phyloP scores from a whole-genome alignment of 2,329 filamentous ascomycete species.

The Penicillium sp. region DNA sequence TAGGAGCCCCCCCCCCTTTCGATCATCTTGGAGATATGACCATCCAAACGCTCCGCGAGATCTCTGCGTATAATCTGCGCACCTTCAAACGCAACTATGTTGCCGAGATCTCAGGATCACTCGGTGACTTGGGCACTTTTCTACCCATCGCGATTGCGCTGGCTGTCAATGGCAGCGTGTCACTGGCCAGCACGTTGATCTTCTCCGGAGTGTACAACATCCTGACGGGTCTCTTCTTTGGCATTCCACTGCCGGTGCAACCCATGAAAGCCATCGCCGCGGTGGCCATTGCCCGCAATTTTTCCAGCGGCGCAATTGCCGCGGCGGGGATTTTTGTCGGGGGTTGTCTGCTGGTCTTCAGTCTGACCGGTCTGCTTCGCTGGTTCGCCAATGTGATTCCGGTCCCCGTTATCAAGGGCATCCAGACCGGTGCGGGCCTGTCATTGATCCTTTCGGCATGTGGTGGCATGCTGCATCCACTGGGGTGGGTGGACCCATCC shows the following conservation, averaged over 20 bases:
- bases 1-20: neutral
- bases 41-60: slow-evolving; percentile 23
- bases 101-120: slow-evolving; percentile 78
- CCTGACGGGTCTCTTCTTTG: slow-evolving; percentile 72
- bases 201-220: slow-evolving; percentile 87
- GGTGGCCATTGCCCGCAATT: slow-evolving; percentile 67
- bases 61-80: slow-evolving; percentile 47
- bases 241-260: slow-evolving; percentile 84
- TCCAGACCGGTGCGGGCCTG: slow-evolving; percentile 86
- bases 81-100: slow-evolving; percentile 54
- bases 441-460: slow-evolving; percentile 76
- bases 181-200: slow-evolving; percentile 74
- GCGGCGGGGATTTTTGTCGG: slow-evolving; percentile 78
- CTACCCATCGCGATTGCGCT: slow-evolving; percentile 85
- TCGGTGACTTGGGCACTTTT: slow-evolving; percentile 84
- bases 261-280: slow-evolving; percentile 88
- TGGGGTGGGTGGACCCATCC: slow-evolving; percentile 61
- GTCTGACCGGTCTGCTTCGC: slow-evolving; percentile 68
- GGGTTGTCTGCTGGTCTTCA: slow-evolving; percentile 66
- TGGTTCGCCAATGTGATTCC: slow-evolving; percentile 71
- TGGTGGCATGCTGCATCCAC: slow-evolving; percentile 57
- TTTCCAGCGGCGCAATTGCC: slow-evolving; percentile 65
- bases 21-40: slow-evolving; percentile 15
- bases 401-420: slow-evolving; percentile 84
- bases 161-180: slow-evolving; percentile 69